Base-by-base conservation (phyloP, 2,329 filamentous ascomycete species). In the Madurella fahalii region DNA sequence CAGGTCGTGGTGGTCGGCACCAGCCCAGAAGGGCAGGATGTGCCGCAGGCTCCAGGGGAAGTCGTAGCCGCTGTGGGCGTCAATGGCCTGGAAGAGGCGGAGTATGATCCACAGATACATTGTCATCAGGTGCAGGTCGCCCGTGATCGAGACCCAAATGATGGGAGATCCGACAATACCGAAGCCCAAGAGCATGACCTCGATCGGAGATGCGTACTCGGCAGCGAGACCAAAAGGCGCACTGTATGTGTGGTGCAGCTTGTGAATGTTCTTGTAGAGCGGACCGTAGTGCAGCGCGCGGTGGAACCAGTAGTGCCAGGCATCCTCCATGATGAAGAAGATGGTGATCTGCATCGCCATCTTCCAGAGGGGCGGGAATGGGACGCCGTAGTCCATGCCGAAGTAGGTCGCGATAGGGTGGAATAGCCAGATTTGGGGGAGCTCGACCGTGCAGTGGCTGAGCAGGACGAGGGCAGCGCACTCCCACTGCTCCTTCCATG, bases 361-460 rank as follows among this genome's bases (percentile, higher is more conserved):
- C 67, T 86, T 96, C 75, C 81, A 87, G 63, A 86, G 66, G 12
- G 87, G 78, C 34, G 94, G 94, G 78, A 99, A 99, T 9, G 93
- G 94, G 47, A 96, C 89, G 58, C 84, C 83, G 62, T 89, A 96
- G 56, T 86, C 80, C 74, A 99, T 87, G 66, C 94, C 94, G 70
- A 90, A 92, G 74, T 84, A 95, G 69, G 92, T 90, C 55, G 93
- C 93, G 78, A 96, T 84, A 31, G 94, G 94, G 78, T 99, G 94
- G 82, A 99, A 99, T 66, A 97, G 83, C 93, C 93, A 97, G 72
- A 97, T 97, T 74, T 97, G 94, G 58, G 94, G 94, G 39, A 99
- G 83, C 75, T 99, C 94, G 72, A 96, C 94, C 63, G 94, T 97
- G 75, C 97, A 95, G 74, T 99, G 94, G 71, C 86, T 92, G 67